These are phyloP conservation scores for Globisporangium perplexum DNA, from an alignment of 352 stramenopile genomes.

Conservation along the genomic window DNA sequence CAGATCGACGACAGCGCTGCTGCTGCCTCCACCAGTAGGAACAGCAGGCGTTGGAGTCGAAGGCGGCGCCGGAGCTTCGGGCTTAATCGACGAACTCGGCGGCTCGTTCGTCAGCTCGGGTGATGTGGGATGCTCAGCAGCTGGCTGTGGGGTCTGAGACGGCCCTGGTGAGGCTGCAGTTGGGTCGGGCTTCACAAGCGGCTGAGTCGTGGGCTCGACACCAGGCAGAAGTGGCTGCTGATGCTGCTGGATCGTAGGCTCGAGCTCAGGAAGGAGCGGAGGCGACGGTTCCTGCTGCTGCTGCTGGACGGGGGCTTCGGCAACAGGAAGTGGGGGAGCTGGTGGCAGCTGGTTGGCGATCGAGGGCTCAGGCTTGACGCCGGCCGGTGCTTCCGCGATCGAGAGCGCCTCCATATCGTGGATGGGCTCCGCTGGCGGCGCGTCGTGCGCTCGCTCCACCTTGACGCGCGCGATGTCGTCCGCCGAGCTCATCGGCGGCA, in stretches of 20 bases:
- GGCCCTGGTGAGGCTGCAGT: too few species aligned
- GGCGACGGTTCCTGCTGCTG: not conserved
- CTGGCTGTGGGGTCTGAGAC: not conserved
- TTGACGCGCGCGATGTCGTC: constrained; percentile 8
- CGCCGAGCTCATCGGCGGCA: not conserved
- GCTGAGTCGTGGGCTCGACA: too few species aligned
- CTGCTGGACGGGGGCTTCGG: not conserved
- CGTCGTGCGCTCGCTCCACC: constrained; percentile 9
- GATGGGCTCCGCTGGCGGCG: constrained; percentile 2
- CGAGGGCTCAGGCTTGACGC: not conserved
- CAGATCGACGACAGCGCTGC: constrained; percentile 19
- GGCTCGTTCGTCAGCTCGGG: not conserved
- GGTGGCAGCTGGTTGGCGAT: not conserved
- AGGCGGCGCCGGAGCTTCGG: not conserved
- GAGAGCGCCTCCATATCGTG: constrained; percentile 11
- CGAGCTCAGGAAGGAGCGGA: too few species aligned
- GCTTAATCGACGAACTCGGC: not conserved
- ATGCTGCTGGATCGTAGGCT: too few species aligned
- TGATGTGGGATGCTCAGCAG: not conserved
- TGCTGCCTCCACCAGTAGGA: not conserved
- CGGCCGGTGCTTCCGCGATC: constrained; percentile 12
- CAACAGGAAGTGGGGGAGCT: too few species aligned
- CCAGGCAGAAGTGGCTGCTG: too few species aligned
- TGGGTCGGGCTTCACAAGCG: not conserved
- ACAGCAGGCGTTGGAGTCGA: constrained; percentile 22